Evolutionary conservation across 768 basidiomycete genomes (phyloP).

Genomic region (Galerina sulciceps): DNA sequence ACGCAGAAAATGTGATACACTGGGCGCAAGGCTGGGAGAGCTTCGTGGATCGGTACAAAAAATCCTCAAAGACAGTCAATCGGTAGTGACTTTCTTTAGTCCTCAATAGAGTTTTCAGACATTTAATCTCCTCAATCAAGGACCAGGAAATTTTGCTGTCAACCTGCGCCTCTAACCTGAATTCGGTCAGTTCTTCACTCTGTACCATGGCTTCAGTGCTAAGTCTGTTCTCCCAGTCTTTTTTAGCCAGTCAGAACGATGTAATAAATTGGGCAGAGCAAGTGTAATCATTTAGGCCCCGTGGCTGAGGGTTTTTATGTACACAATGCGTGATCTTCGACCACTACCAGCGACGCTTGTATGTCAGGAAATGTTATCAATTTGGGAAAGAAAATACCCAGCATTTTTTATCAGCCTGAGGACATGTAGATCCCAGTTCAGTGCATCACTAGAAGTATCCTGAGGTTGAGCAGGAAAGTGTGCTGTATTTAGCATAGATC

Average conservation of each 20-base stretch:
- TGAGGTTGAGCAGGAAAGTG: too few species aligned
- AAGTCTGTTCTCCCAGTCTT: background rate
- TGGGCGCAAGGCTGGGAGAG: constrained; percentile 66
- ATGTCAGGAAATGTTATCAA: too few species aligned
- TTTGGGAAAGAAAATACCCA: too few species aligned
- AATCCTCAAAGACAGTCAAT: constrained; percentile 14
- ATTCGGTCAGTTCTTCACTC: background rate
- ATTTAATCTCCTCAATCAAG: background rate
- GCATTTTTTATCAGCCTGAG: too few species aligned
- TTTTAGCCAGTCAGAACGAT: constrained; percentile 37
- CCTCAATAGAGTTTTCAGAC: background rate
- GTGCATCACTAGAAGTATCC: too few species aligned
- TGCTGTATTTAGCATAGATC: too few species aligned
- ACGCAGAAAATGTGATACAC: constrained; percentile 69
- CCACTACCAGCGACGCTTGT: too few species aligned
- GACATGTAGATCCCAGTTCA: too few species aligned
- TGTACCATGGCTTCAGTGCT: background rate
- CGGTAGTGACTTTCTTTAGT: background rate
- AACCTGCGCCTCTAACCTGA: background rate
- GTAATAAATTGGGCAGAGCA: constrained; percentile 66
- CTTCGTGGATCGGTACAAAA: constrained; percentile 43
- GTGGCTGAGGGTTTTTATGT: too few species aligned
- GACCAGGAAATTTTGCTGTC: background rate
- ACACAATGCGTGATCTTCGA: too few species aligned
- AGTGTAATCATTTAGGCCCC: constrained; percentile 11